Percentiles rank a stretch among this genome's conserved stretches.
These are phyloP conservation scores for Chrysopogon serrulatus DNA, from an alignment of 176 grass and related monocot genomes.

Conservation along the genomic window DNA sequence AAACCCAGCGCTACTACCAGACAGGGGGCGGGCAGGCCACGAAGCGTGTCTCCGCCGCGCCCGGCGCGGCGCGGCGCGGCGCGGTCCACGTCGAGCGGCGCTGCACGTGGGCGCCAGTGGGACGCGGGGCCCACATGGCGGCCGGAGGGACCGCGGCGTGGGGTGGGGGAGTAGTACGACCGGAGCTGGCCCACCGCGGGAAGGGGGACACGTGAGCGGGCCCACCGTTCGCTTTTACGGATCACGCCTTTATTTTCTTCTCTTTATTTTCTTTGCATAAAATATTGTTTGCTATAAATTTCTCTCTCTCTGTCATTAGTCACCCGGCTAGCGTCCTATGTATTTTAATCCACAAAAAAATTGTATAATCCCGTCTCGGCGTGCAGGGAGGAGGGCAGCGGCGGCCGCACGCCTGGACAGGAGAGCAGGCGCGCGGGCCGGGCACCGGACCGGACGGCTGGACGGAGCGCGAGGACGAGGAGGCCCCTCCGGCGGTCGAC, in stretches of 20 bases:
- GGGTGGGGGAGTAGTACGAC: not conserved
- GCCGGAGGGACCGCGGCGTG: not conserved
- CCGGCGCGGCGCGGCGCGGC: not conserved
- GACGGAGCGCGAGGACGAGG: not conserved
- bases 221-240: slow-evolving; percentile 27
- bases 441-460: no score
- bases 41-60: slow-evolving; percentile 30
- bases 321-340: no score
- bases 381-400: slow-evolving; percentile 6
- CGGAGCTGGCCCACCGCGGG: not conserved
- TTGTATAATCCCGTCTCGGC: slow-evolving; percentile 30
- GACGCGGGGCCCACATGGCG: not conserved
- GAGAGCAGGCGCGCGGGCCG: no score
- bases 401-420: not conserved
- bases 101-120: slow-evolving; percentile 45
- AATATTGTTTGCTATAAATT: not conserved
- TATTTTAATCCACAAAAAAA: no score
- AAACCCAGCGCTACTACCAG: not conserved
- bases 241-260: not conserved
- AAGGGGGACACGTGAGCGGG: slow-evolving; percentile 31
- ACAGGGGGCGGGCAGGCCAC: slow-evolving; percentile 7
- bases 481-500: not conserved
- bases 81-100: slow-evolving; percentile 48
- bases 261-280: not conserved
- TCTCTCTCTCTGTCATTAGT: no score